Evolutionary conservation across 257 asterid species (phyloP), one percentile per base, ranked within the genome.

Genomic region (Prunella vulgaris): DNA sequence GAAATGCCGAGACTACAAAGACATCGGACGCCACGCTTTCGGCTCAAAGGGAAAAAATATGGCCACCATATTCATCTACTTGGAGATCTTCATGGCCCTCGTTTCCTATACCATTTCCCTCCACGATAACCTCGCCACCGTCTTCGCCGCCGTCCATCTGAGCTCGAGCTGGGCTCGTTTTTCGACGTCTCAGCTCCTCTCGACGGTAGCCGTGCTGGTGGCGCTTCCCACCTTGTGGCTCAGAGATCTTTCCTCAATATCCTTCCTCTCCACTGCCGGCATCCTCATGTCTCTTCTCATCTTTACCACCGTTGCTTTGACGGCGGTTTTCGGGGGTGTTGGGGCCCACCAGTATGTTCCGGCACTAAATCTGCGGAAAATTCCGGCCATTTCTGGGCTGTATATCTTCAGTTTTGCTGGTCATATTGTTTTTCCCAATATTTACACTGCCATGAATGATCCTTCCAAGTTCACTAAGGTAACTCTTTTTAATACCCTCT

Each of bases 11-110:
- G 91, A 88, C 84, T 90, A 90, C 78, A 86, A 83, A 71, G 93
- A 87, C 57, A 90, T 90, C 28, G 91, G 93, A 9, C 72, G 78
- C 2, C 76, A 75, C 3, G 95, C 95, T 20, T 88, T 84, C 61
- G 95, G 97, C n/a, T 10, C 80, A 7, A 87, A 76, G 42, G 95
- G 97, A 54, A 83, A 88, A 81, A 72, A 76, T 42, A 13, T 76
- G 21, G 81, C 88, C 2, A 44, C 86, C 13, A 53, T 77, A 35
- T 83, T 87, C 77, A 78, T 84, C 21, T 81, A 79, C 80, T 10
- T 83, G 57, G 96, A 87, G 77, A 87, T 90, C 4, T 90, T 90
- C 85, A 90, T 90, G 96, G 81, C 88, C 73, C 90, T 90, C n/a
- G 85, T 87, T 18, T 87, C 96, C 54, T 90, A 90, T 77, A 87